Percentiles rank a stretch among this genome's conserved stretches.
These are phyloP conservation scores for Puya raimondii DNA, from an alignment of 176 grass and related monocot genomes.

Conservation along the genomic window DNA sequence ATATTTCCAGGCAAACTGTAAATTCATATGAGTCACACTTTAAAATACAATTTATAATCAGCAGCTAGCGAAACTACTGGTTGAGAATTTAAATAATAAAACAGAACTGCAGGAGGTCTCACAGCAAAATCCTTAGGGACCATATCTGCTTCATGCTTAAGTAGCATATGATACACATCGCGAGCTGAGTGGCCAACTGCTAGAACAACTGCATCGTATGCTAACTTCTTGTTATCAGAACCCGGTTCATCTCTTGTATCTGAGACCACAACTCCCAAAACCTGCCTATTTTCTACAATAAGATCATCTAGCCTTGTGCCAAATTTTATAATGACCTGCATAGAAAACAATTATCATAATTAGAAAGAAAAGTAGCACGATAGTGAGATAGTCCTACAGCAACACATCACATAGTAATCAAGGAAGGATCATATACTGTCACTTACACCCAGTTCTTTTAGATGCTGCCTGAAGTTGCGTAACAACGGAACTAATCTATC, in stretches of 20 bases:
- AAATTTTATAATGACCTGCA: slow-evolving; percentile 81
- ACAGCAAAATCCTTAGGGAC: slow-evolving; percentile 86
- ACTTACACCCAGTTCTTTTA: slow-evolving; percentile 79
- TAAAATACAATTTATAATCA: not conserved
- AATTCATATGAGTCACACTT: not conserved
- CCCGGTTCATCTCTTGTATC: slow-evolving; percentile 37
- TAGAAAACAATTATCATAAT: slow-evolving; percentile 11
- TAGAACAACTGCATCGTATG: slow-evolving; percentile 80
- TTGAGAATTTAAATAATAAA: not conserved
- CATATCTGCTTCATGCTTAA: slow-evolving; percentile 55
- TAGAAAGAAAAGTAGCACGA: slow-evolving; percentile 3
- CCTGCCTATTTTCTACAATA: slow-evolving; percentile 61
- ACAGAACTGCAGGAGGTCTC: slow-evolving; percentile 32
- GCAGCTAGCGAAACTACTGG: not conserved
- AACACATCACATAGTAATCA: slow-evolving; percentile 3
- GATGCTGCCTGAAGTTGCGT: slow-evolving; percentile 69
- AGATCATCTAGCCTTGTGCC: slow-evolving; percentile 81
- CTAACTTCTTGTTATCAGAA: slow-evolving; percentile 50
- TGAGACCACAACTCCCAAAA: slow-evolving; percentile 71
- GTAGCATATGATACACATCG: slow-evolving; percentile 81
- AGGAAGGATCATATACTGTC: slow-evolving; percentile 13
- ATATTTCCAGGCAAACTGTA: not conserved
- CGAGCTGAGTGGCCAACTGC: slow-evolving; percentile 92
- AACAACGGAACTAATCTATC: slow-evolving; percentile 85
- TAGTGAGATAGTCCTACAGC: not conserved